Evolutionary conservation across 202 grass and related monocot species (phyloP).

Genomic region (Musa balbisiana): DNA sequence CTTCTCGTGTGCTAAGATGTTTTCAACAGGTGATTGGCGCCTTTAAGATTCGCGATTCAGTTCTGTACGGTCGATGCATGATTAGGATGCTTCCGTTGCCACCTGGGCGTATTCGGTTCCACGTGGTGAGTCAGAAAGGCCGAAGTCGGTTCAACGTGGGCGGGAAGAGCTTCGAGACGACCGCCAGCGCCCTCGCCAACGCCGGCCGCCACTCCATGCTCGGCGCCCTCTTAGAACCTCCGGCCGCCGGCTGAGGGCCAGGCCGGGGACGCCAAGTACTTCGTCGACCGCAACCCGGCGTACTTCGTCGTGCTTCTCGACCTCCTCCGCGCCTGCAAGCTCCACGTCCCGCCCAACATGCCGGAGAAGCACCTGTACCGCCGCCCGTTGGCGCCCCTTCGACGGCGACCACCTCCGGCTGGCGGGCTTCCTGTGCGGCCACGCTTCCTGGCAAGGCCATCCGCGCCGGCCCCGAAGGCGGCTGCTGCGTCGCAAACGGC

Average conservation of each 20-base stretch:
- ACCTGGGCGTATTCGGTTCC: not conserved
- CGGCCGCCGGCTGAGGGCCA: not conserved
- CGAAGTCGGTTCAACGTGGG: conserved; percentile 87
- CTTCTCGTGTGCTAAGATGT: too few species aligned
- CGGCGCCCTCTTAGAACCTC: conserved; percentile 81
- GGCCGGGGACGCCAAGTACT: conserved; percentile 32
- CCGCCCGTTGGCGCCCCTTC: conserved; percentile 56
- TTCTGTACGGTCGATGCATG: too few species aligned
- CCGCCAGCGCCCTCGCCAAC: conserved; percentile 71
- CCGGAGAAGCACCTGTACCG: conserved; percentile 67
- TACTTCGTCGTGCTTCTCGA: conserved; percentile 88
- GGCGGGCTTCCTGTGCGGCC: conserved; percentile 35
- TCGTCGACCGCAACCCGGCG: conserved; percentile 81
- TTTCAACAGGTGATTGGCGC: too few species aligned
- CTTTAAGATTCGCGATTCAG: too few species aligned
- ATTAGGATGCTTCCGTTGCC: not conserved
- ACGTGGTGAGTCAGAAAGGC: conserved; percentile 22
- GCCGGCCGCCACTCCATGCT: conserved; percentile 86
- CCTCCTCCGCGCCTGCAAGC: conserved; percentile 70
- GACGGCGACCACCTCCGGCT: conserved; percentile 50
- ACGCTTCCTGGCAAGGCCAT: conserved; percentile 55
- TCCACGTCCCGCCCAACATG: conserved; percentile 55
- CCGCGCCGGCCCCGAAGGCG: conserved; percentile 58
- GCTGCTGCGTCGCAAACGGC: conserved; percentile 73
- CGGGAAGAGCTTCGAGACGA: conserved; percentile 86